A percentile compares a stretch with the other conserved stretches of the same genome.
Evolutionary conservation across 208 protist species (phyloP).

Genomic region (Acanthamoeba rhysodes): DNA sequence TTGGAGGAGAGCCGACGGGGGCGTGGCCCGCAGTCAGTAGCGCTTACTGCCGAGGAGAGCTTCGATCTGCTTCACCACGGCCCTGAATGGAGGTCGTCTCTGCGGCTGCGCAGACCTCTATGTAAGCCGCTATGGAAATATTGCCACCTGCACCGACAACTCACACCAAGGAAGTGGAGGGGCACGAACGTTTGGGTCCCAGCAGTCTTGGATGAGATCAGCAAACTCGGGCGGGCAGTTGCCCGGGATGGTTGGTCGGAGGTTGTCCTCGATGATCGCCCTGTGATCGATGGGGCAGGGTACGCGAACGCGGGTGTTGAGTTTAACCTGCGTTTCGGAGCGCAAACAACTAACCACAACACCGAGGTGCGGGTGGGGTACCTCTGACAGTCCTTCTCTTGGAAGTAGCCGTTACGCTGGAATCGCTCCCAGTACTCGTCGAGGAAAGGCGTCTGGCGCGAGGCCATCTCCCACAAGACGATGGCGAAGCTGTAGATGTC

Average conservation of each 20-base stretch:
- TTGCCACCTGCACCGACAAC: too few relatives aligned
- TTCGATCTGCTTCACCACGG: background rate
- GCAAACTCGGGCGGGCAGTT: slow-evolving; percentile 39
- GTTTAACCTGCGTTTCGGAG: too few relatives aligned
- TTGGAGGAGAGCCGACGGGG: too few relatives aligned
- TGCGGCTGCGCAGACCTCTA: background rate
- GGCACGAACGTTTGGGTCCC: slow-evolving; percentile 2
- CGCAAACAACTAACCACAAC: too few relatives aligned
- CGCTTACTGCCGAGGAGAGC: background rate
- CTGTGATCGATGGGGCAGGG: background rate
- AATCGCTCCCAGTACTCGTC: slow-evolving; percentile 66
- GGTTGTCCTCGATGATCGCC: slow-evolving; percentile 42
- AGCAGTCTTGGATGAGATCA: slow-evolving; percentile 56
- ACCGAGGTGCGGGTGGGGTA: too few relatives aligned
- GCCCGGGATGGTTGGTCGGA: slow-evolving; percentile 30
- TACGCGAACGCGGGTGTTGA: background rate
- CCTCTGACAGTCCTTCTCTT: slow-evolving; percentile 49
- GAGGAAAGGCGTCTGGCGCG: slow-evolving; percentile 56
- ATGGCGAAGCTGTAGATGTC: slow-evolving; percentile 70
- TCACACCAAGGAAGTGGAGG: too few relatives aligned
- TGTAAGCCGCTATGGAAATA: background rate
- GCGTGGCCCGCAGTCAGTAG: background rate
- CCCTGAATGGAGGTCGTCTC: background rate
- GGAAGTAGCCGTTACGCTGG: slow-evolving; percentile 63
- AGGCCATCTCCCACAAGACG: slow-evolving; percentile 55